Evolutionary conservation across 805 yeast genomes (phyloP).

Genomic region (Suhomyces canberraensis): DNA sequence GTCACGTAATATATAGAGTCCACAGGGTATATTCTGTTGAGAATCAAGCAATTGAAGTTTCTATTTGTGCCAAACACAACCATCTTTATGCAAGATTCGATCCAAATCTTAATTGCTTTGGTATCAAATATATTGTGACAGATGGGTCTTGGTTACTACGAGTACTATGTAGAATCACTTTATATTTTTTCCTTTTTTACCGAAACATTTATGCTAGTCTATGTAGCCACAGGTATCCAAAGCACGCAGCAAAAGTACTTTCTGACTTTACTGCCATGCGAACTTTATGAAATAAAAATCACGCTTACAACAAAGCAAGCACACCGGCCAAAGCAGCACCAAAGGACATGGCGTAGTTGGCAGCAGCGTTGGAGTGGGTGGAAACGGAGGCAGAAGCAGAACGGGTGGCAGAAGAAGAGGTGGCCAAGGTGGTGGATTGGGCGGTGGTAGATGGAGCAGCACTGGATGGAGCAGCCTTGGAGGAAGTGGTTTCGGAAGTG

Average conservation of each 20-base stretch:
- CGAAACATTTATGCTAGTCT: too few relatives aligned
- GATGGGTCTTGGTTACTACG: too few relatives aligned
- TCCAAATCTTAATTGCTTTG: too few relatives aligned
- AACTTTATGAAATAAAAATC: neutral
- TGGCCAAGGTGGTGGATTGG: constrained; percentile 2
- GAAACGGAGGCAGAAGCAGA: constrained; percentile 4
- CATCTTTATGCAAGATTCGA: too few relatives aligned
- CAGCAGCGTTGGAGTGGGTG: constrained; percentile 14
- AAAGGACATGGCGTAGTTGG: constrained; percentile 17
- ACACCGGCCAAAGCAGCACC: constrained; percentile 26
- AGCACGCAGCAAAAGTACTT: neutral
- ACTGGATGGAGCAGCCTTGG: constrained; percentile 6
- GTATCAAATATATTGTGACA: too few relatives aligned
- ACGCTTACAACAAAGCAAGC: constrained; percentile 16
- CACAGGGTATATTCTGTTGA: too few relatives aligned
- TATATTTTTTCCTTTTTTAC: too few relatives aligned
- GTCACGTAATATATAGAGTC: too few relatives aligned
- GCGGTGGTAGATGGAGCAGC: constrained; percentile 8
- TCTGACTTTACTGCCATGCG: neutral
- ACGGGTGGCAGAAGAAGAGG: constrained; percentile 2
- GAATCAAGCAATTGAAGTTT: too few relatives aligned
- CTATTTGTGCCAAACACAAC: too few relatives aligned
- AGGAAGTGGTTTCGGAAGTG: constrained; percentile 4
- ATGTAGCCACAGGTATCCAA: neutral
- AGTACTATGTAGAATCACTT: too few relatives aligned